Evolutionary conservation across 2,329 filamentous ascomycete species (phyloP).

Genomic region (Dothideomycetidae sp.): DNA sequence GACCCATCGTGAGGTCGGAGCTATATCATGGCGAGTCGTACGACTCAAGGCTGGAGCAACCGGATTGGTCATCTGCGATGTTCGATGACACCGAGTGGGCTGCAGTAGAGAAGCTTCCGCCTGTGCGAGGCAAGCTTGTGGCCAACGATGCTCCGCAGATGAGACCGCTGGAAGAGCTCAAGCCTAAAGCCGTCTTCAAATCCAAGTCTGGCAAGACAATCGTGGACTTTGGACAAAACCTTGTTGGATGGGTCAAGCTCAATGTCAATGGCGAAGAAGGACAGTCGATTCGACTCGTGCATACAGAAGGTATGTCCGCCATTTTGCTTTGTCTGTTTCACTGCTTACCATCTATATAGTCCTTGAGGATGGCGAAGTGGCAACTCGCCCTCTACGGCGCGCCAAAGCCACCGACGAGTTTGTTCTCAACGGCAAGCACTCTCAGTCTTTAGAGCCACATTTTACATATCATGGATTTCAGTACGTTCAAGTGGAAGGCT

Average conservation of each 20-base stretch:
- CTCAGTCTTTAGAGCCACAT: slow-evolving; percentile 29
- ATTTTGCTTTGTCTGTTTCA: no score
- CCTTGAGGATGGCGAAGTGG: slow-evolving; percentile 34
- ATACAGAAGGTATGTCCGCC: no score
- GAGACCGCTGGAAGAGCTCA: slow-evolving; percentile 21
- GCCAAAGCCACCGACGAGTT: slow-evolving; percentile 32
- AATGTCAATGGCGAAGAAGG: slow-evolving; percentile 24
- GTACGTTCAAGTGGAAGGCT: slow-evolving; percentile 36
- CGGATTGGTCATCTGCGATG: slow-evolving; percentile 10
- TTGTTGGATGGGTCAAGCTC: slow-evolving; percentile 38
- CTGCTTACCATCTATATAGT: no score
- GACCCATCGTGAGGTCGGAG: slow-evolving; percentile 27
- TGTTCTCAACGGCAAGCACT: slow-evolving; percentile 20
- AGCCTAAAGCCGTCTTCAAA: slow-evolving; percentile 18
- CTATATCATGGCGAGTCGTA: slow-evolving; percentile 43
- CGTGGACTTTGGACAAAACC: slow-evolving; percentile 45
- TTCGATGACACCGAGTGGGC: slow-evolving; percentile 16
- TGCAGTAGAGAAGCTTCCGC: slow-evolving; percentile 20
- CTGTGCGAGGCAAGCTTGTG: slow-evolving; percentile 24
- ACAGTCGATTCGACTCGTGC: slow-evolving; percentile 33
- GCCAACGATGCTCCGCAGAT: slow-evolving; percentile 34
- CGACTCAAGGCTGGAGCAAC: slow-evolving; percentile 26
- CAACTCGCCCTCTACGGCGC: slow-evolving; percentile 29
- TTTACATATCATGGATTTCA: slow-evolving; percentile 43
- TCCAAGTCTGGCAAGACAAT: slow-evolving; percentile 34